Evolutionary conservation across 345 rosid species (phyloP).

Genomic region (Psidium friedrichsthalianum): DNA sequence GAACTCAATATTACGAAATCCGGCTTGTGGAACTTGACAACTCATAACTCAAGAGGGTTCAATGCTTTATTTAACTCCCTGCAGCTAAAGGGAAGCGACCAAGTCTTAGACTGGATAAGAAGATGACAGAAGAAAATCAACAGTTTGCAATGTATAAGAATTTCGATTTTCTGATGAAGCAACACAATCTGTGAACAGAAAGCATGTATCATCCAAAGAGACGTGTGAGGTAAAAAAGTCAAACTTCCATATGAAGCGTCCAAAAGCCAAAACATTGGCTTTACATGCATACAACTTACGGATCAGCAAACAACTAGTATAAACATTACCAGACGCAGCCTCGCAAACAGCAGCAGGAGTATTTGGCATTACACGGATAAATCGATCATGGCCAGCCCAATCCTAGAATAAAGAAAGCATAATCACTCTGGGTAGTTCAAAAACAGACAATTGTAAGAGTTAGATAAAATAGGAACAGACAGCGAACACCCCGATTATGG

Average conservation of each 20-base stretch:
- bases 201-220: background rate
- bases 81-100: background rate
- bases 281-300: background rate
- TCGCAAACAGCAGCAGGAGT: conserved; percentile 85
- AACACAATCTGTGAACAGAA: background rate
- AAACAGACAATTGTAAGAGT: background rate
- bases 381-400: conserved; percentile 77
- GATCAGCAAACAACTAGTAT: background rate
- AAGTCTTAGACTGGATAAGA: background rate
- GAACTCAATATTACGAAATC: background rate
- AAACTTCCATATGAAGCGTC: background rate
- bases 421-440: background rate
- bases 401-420: conserved; percentile 25
- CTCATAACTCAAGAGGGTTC: background rate
- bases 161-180: background rate
- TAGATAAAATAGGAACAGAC: background rate
- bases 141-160: background rate
- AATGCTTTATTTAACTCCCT: background rate
- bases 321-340: conserved; percentile 59
- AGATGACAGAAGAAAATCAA: background rate
- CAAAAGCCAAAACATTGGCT: background rate
- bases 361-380: conserved; percentile 87
- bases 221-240: background rate
- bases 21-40: background rate
- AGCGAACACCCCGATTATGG: background rate